Base-by-base conservation (phyloP, 176 grass and related monocot species). In the Oropetium thomaeum region DNA sequence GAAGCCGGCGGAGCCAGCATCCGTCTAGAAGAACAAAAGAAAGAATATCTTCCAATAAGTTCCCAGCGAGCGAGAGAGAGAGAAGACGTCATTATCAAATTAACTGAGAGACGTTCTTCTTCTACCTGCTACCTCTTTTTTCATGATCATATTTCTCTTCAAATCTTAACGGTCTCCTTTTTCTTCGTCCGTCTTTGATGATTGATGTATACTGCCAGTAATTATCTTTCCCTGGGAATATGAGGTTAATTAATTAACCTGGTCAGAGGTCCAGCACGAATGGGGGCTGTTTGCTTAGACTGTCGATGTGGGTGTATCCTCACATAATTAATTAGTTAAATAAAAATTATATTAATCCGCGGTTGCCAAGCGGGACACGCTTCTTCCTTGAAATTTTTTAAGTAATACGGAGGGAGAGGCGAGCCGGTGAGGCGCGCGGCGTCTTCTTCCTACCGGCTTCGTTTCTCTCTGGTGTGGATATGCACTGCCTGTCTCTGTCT, bases 391-490 rank as follows among this genome's bases (percentile, higher is more conserved):
- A n/a, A n/a, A n/a, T n/a, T n/a, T n/a, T n/a, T n/a, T n/a, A n/a
- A n/a, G n/a, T n/a, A n/a, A n/a, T n/a, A n/a, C n/a, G n/a, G n/a
- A n/a, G n/a, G n/a, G n/a, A n/a, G n/a, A n/a, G n/a, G n/a, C n/a
- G n/a, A n/a, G n/a, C n/a, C n/a, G n/a, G n/a, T n/a, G n/a, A n/a
- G n/a, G n/a, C n/a, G n/a, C n/a, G n/a, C n/a, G 41, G 70, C 31
- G 19, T 32, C 57, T 86, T 32, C 57, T 86, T 81, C 64, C 53
- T 86, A 29, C 71, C 58, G 16, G 61, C 79, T 77, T 82, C 84
- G n/a, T 8, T 3, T 4, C 28, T 34, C 39, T 43, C 13, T 1
- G 5, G 70, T 29, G 40, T 9, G 63, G 79, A 83, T 67, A 78
- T 42, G 15, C 73, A 62, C 31, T 58, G 74, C n/a, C n/a, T n/a